Evolutionary conservation across 2,329 filamentous ascomycete species (phyloP).

Genomic region (Aspergillus eucalypticola): DNA sequence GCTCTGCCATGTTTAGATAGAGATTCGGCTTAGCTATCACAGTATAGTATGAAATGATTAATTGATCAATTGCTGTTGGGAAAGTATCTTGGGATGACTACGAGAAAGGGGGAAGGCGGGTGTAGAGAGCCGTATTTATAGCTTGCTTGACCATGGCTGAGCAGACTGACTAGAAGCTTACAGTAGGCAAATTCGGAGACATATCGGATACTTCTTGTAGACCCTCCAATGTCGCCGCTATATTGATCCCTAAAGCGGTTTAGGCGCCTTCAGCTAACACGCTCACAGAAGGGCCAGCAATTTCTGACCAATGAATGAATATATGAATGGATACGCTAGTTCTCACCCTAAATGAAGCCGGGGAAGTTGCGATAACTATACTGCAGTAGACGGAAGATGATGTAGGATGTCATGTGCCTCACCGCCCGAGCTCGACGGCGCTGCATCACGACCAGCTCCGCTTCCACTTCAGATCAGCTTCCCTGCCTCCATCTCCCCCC

Average conservation of each 20-base stretch:
- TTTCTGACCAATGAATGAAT: neutral
- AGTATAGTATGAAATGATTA: neutral
- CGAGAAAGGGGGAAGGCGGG: neutral
- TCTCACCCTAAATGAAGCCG: neutral
- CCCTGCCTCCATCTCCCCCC: slow-evolving; percentile 6
- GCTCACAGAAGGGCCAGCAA: neutral
- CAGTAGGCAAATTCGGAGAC: slow-evolving; percentile 28
- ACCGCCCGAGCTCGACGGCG: slow-evolving; percentile 22
- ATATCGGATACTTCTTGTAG: slow-evolving; percentile 33
- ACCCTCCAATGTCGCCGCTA: neutral
- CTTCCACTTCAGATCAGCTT: slow-evolving; percentile 13
- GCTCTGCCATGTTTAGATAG: slow-evolving; percentile 30
- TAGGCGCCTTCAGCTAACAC: neutral
- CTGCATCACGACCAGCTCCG: slow-evolving; percentile 17
- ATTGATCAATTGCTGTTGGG: neutral
- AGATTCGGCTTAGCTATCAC: neutral
- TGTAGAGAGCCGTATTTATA: slow-evolving; percentile 13
- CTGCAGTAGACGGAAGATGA: neutral
- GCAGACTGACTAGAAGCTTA: neutral
- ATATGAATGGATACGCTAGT: neutral
- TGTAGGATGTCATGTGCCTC: slow-evolving; percentile 22
- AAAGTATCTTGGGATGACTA: neutral
- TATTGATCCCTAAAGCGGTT: neutral
- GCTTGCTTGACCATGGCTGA: neutral
- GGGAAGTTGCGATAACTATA: neutral